Conservation (phyloP, 306 rosid genomes). For the Casuarina glauca region DNA sequence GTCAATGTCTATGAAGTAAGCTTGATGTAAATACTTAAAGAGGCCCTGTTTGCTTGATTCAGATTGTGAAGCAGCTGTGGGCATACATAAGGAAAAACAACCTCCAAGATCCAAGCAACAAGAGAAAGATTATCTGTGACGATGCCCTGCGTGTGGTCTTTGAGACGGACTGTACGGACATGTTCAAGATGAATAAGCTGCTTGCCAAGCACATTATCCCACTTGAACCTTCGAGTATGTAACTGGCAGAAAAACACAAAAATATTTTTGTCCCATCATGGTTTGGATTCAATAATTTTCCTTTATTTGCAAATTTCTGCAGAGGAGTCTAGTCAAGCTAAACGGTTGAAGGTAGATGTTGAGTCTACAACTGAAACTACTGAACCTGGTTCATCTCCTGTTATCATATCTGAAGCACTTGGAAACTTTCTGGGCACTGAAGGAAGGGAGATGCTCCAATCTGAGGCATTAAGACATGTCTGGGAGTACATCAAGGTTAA, state of each 20-base stretch:
- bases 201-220: slow-evolving; percentile 78
- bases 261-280: background rate
- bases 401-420: slow-evolving; percentile 71
- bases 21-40: background rate
- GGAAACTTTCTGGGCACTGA: slow-evolving; percentile 63
- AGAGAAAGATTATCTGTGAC: slow-evolving; percentile 82
- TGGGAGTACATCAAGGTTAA: slow-evolving; percentile 77
- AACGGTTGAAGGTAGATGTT: slow-evolving; percentile 53
- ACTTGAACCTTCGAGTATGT: slow-evolving; percentile 70
- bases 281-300: slow-evolving; percentile 10
- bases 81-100: slow-evolving; percentile 89
- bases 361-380: slow-evolving; percentile 45
- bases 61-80: slow-evolving; percentile 95
- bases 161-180: slow-evolving; percentile 88
- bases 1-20: background rate
- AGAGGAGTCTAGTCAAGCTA: slow-evolving; percentile 60
- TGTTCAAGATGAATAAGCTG: slow-evolving; percentile 92
- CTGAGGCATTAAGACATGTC: slow-evolving; percentile 69
- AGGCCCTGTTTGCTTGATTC: slow-evolving; percentile 22
- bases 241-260: background rate
- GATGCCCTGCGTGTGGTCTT: slow-evolving; percentile 77
- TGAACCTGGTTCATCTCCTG: slow-evolving; percentile 44
- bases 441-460: slow-evolving; percentile 65
- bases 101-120: slow-evolving; percentile 90
- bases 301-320: slow-evolving; percentile 18